These are phyloP conservation scores for Endocladia muricata DNA, from an alignment of 31 red algal species.

Conservation along the genomic window DNA sequence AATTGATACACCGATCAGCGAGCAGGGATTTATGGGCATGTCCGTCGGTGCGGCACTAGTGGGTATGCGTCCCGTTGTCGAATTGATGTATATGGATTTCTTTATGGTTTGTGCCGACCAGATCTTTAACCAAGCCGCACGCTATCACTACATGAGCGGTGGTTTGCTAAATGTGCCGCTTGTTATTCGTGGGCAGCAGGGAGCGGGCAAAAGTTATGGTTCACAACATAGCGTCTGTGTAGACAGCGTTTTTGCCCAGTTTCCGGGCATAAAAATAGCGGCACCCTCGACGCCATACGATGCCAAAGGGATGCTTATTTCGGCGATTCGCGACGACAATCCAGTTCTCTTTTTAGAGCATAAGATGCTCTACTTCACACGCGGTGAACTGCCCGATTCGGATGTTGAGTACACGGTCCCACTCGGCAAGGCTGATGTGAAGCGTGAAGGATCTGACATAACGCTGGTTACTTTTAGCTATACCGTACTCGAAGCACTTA, in stretches of 20 bases:
- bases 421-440: constrained; percentile 41
- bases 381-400: constrained; percentile 38
- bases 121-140: constrained; percentile 59
- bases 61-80: constrained; percentile 11
- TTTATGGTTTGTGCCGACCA: constrained; percentile 69
- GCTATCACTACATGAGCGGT: constrained; percentile 68
- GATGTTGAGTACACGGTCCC: constrained; percentile 61
- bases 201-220: constrained; percentile 56
- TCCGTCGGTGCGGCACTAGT: neutral
- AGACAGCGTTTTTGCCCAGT: constrained; percentile 61
- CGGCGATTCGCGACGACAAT: constrained; percentile 54
- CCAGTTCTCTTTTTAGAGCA: constrained; percentile 86
- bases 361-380: constrained; percentile 47
- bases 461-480: constrained; percentile 62
- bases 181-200: constrained; percentile 44
- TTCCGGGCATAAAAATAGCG: constrained; percentile 72
- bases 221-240: constrained; percentile 61
- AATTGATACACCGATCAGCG: constrained; percentile 12
- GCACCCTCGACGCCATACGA: constrained; percentile 41
- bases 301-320: constrained; percentile 71
- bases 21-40: neutral
- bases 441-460: constrained; percentile 47
- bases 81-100: constrained; percentile 16
- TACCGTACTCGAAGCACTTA: constrained; percentile 36
- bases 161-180: constrained; percentile 48